These are phyloP conservation scores for Circinella minor DNA, from an alignment of 371 early-diverging fungal genomes.

Conservation along the genomic window DNA sequence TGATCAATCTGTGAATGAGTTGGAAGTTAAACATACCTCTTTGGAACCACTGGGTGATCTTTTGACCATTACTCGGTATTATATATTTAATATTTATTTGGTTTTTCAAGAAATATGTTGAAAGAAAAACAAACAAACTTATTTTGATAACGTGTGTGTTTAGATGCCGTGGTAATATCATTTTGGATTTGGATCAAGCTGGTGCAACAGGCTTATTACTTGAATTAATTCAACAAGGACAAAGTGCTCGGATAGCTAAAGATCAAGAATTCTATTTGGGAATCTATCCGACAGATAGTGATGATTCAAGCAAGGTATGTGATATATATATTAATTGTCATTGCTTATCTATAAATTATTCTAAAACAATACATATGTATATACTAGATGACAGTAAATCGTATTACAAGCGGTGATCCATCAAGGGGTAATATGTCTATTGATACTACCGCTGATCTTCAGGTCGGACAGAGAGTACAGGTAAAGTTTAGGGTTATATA, in stretches of 20 bases:
- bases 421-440: slow-evolving; percentile 76
- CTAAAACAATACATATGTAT: too few species aligned
- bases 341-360: too few species aligned
- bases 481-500: slow-evolving; percentile 28
- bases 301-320: slow-evolving; percentile 6
- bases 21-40: slow-evolving; percentile 40
- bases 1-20: not conserved
- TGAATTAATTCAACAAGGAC: slow-evolving; percentile 43
- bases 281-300: slow-evolving; percentile 33
- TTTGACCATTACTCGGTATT: slow-evolving; percentile 59
- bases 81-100: too few species aligned
- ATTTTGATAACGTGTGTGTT: not conserved
- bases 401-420: slow-evolving; percentile 79
- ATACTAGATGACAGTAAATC: slow-evolving; percentile 52
- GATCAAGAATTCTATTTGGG: slow-evolving; percentile 64
- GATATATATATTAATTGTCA: too few species aligned
- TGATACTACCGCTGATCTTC: slow-evolving; percentile 68
- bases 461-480: slow-evolving; percentile 65
- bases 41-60: slow-evolving; percentile 57
- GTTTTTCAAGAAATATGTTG: not conserved
- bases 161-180: slow-evolving; percentile 76
- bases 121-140: too few species aligned
- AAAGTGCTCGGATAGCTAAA: slow-evolving; percentile 41
- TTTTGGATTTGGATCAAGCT: slow-evolving; percentile 65
- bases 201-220: slow-evolving; percentile 70